phyloP scores from a whole-genome alignment of 2,329 filamentous ascomycete species.

The Penicillium hordei region DNA sequence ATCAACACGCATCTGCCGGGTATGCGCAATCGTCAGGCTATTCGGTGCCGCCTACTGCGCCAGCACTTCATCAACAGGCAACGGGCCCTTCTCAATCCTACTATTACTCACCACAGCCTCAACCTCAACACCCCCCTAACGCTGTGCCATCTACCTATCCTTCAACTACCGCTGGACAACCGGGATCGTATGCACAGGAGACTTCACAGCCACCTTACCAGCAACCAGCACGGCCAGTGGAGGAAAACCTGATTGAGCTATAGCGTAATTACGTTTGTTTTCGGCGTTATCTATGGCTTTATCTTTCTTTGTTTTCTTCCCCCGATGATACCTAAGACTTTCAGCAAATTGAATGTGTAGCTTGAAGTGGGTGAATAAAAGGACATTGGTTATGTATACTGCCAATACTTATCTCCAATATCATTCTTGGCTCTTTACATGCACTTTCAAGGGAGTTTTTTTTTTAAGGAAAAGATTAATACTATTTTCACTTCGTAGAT shows the following conservation, averaged over 20 bases:
- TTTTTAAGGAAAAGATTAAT: too few relatives aligned
- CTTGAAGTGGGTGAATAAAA: not conserved
- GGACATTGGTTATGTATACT: too few relatives aligned
- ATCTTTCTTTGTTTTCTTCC: slow-evolving; percentile 2
- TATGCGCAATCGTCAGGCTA: slow-evolving; percentile 20
- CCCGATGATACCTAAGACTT: slow-evolving; percentile 26
- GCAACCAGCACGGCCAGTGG: slow-evolving; percentile 21
- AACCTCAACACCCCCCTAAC: slow-evolving; percentile 15
- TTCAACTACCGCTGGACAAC: slow-evolving; percentile 18
- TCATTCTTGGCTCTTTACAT: not conserved
- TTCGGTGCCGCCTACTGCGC: slow-evolving; percentile 13
- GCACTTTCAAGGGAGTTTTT: not conserved
- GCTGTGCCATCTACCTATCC: slow-evolving; percentile 18
- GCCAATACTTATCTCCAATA: not conserved
- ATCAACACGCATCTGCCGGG: slow-evolving; percentile 14
- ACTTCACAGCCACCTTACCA: slow-evolving; percentile 16
- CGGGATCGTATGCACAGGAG: slow-evolving; percentile 21
- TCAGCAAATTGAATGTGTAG: slow-evolving; percentile 15
- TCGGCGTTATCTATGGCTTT: slow-evolving; percentile 6
- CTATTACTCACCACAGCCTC: slow-evolving; percentile 15
- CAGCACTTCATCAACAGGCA: slow-evolving; percentile 16
- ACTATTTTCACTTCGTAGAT: too few relatives aligned
- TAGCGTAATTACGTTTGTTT: slow-evolving; percentile 17
- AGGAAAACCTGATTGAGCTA: slow-evolving; percentile 29
- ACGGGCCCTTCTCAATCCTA: slow-evolving; percentile 22